These are phyloP conservation scores for Mortierella hygrophila DNA, from an alignment of 192 early-diverging fungal genomes.

Conservation along the genomic window DNA sequence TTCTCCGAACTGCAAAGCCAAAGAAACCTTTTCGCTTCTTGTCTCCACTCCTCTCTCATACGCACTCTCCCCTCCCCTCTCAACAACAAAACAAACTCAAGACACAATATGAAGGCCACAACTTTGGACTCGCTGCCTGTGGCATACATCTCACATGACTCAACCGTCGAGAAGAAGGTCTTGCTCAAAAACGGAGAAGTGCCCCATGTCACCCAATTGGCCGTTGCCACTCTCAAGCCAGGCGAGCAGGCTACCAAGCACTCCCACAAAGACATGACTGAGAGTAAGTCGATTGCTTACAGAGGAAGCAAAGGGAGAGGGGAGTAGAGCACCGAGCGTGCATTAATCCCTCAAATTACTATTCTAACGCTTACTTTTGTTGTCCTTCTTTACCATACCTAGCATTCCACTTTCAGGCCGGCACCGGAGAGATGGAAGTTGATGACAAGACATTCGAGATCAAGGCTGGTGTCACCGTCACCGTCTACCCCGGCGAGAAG, in stretches of 20 bases:
- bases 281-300: slow-evolving; percentile 23
- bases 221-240: slow-evolving; percentile 52
- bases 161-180: slow-evolving; percentile 52
- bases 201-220: slow-evolving; percentile 52
- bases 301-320: too few relatives aligned
- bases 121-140: slow-evolving; percentile 37
- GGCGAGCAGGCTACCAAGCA: slow-evolving; percentile 52
- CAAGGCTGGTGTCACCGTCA: slow-evolving; percentile 51
- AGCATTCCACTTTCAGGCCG: slow-evolving; percentile 55
- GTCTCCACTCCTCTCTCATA: background rate
- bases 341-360: too few relatives aligned
- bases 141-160: slow-evolving; percentile 54
- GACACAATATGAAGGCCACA: slow-evolving; percentile 41
- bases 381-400: background rate
- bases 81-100: background rate
- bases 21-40: background rate
- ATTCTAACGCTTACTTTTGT: too few relatives aligned
- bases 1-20: too few relatives aligned
- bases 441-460: slow-evolving; percentile 48
- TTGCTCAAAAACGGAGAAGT: slow-evolving; percentile 52
- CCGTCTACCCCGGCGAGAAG: slow-evolving; percentile 44
- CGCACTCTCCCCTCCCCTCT: background rate
- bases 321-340: too few relatives aligned
- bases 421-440: slow-evolving; percentile 56
- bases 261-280: slow-evolving; percentile 55